phyloP scores from a whole-genome alignment of 306 rosid genomes.

The Neltuma alba region DNA sequence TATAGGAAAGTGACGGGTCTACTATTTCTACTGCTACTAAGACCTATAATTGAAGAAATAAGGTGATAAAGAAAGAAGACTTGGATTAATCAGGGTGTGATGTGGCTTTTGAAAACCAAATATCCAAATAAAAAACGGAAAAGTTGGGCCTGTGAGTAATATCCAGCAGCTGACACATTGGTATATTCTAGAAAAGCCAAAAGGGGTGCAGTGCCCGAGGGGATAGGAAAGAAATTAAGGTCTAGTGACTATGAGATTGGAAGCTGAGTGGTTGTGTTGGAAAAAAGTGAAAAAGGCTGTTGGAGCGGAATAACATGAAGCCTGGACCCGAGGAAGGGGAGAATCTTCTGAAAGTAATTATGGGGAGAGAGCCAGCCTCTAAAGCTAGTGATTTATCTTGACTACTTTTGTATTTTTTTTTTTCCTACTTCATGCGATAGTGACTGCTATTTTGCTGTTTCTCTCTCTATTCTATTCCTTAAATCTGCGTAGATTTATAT shows the following conservation, averaged over 20 bases:
- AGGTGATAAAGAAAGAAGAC: background rate
- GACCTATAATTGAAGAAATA: background rate
- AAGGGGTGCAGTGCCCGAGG: background rate
- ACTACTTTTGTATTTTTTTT: background rate
- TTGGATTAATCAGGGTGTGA: background rate
- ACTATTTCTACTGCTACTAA: background rate
- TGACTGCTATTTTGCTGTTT: background rate
- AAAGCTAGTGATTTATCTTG: background rate
- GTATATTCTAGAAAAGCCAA: background rate
- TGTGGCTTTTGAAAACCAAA: background rate
- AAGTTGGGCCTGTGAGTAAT: background rate
- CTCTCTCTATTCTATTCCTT: background rate
- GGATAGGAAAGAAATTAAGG: background rate
- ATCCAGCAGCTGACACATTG: background rate
- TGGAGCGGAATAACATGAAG: background rate
- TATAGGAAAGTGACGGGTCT: background rate
- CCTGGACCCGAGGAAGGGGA: background rate
- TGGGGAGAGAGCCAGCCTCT: background rate
- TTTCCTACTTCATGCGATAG: background rate
- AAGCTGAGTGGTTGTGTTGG: background rate
- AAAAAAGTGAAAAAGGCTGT: background rate
- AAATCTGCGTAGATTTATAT: background rate
- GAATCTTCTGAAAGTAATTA: background rate
- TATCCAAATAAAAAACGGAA: background rate
- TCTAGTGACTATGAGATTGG: background rate